Percentiles rank a stretch among this genome's conserved stretches.
Conservation (phyloP, 176 grass and related monocot species). For the Alopecurus myosuroides region DNA sequence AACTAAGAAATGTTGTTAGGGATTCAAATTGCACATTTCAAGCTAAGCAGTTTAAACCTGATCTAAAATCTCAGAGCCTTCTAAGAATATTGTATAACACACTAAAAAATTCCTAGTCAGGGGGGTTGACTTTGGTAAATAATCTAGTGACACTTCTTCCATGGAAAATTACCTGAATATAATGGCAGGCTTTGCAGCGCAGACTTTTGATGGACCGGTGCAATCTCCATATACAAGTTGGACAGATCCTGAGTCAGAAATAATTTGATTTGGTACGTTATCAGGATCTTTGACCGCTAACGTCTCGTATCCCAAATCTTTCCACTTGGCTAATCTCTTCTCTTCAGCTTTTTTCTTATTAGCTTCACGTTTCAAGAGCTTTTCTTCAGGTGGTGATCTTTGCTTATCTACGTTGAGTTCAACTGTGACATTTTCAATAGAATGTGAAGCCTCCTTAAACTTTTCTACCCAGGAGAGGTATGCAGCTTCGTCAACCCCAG, state of each 20-base stretch:
- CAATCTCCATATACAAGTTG: constrained; percentile 97
- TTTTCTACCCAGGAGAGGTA: constrained; percentile 90
- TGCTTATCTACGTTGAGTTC: constrained; percentile 54
- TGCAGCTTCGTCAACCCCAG: constrained; percentile 59
- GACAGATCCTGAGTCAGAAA: constrained; percentile 52
- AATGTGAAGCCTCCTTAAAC: constrained; percentile 68
- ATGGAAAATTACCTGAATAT: constrained; percentile 77
- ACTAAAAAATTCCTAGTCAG: neutral
- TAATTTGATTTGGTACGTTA: constrained; percentile 44
- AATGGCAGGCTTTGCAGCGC: constrained; percentile 57
- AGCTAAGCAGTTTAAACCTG: constrained; percentile 5
- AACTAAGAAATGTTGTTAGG: neutral
- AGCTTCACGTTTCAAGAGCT: constrained; percentile 55
- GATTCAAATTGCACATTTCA: constrained; percentile 5
- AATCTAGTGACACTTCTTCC: constrained; percentile 17
- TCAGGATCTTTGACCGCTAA: constrained; percentile 56
- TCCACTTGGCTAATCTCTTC: constrained; percentile 80
- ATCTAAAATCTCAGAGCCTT: constrained; percentile 8
- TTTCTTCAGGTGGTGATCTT: constrained; percentile 53
- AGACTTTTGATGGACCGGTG: constrained; percentile 70
- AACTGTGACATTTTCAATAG: constrained; percentile 42
- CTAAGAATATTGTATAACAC: constrained; percentile 5
- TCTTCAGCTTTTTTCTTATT: constrained; percentile 76
- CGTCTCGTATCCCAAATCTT: constrained; percentile 68
- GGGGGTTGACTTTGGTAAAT: neutral